phyloP scores from a whole-genome alignment of 345 rosid genomes.

The Salix suchowensis region DNA sequence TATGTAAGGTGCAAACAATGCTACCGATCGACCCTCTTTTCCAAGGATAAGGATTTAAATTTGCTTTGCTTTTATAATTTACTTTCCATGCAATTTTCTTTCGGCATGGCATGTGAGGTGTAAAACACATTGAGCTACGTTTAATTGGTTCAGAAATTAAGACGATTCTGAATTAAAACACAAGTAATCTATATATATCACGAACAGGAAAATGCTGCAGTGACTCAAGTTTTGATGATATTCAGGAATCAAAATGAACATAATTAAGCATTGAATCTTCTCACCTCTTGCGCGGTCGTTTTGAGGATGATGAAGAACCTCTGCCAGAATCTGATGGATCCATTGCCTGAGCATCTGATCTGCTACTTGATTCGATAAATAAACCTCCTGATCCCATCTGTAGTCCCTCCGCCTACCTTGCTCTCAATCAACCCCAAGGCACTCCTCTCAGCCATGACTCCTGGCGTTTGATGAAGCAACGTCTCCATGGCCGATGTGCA shows the following conservation, averaged over 20 bases:
- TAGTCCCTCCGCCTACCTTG: neutral
- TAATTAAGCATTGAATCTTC: neutral
- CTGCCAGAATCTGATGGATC: constrained; percentile 10
- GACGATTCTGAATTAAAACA: neutral
- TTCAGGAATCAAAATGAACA: neutral
- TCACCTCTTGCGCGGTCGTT: constrained; percentile 44
- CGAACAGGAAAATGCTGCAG: neutral
- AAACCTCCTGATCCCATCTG: constrained; percentile 3
- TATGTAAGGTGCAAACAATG: neutral
- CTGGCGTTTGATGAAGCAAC: constrained; percentile 5
- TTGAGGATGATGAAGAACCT: constrained; percentile 28
- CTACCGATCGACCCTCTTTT: neutral
- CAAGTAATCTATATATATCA: neutral
- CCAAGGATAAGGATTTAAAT: neutral
- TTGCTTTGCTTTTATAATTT: neutral
- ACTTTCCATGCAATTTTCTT: neutral
- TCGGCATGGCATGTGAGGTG: neutral
- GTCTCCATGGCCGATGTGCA: constrained; percentile 16
- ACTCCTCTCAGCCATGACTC: neutral
- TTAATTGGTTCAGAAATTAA: neutral
- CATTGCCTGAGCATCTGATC: constrained; percentile 5
- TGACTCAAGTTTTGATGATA: neutral
- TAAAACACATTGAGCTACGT: neutral
- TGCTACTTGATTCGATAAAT: neutral
- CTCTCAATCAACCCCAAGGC: neutral